Evolutionary conservation across 2,329 filamentous ascomycete species (phyloP).

Genomic region (Curvularia spicifera): DNA sequence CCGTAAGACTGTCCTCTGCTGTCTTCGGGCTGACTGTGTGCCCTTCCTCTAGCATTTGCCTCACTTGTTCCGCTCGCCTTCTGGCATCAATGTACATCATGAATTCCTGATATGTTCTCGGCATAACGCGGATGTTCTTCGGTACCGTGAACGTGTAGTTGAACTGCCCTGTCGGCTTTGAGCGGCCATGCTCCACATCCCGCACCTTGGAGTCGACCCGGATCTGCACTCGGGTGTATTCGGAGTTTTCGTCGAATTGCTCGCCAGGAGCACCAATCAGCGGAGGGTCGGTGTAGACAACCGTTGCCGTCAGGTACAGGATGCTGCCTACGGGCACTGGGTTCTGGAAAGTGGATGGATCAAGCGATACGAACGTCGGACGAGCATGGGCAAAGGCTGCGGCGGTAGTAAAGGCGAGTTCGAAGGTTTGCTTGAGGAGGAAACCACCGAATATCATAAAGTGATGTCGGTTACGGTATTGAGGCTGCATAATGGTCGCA

Average conservation of each 20-base stretch:
- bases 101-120: constrained; percentile 67
- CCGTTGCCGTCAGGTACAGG: constrained; percentile 73
- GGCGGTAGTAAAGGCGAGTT: constrained; percentile 77
- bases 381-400: constrained; percentile 72
- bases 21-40: constrained; percentile 38
- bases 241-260: constrained; percentile 36
- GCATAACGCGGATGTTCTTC: constrained; percentile 70
- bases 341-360: constrained; percentile 76
- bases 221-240: constrained; percentile 70
- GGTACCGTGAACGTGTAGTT: constrained; percentile 75
- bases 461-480: constrained; percentile 72
- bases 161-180: constrained; percentile 74
- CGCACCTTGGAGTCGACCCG: constrained; percentile 74
- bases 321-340: constrained; percentile 77
- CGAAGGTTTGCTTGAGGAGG: constrained; percentile 75
- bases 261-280: constrained; percentile 52
- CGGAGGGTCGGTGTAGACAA: constrained; percentile 73
- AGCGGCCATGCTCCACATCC: constrained; percentile 72
- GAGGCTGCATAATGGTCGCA: constrained; percentile 77
- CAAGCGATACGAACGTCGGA: constrained; percentile 74
- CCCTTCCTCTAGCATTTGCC: constrained; percentile 40
- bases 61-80: constrained; percentile 61
- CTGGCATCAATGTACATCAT: constrained; percentile 70
- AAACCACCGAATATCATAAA: constrained; percentile 83
- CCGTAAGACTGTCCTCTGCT: constrained; percentile 47